Percentiles rank a stretch among this genome's conserved stretches.
Conservation (phyloP, 73 alveolate species). For the Stentor coeruleus region DNA sequence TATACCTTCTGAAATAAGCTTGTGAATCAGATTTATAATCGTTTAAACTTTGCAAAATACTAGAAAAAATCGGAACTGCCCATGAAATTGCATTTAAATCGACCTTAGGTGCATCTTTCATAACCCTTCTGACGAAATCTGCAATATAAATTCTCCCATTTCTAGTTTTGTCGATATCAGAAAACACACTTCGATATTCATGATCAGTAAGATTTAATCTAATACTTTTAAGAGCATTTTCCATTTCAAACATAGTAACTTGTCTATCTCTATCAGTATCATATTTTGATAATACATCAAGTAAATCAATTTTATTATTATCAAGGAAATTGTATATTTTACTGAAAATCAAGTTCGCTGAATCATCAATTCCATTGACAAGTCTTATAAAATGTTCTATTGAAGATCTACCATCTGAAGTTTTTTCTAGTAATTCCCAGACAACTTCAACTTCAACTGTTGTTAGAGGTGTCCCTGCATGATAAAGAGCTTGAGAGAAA, state of each 20-base stretch:
- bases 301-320: background rate
- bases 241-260: background rate
- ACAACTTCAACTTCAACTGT: background rate
- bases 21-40: background rate
- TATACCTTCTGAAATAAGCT: background rate
- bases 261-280: slow-evolving; percentile 7
- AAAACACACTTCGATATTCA: background rate
- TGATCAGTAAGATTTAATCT: background rate
- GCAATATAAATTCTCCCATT: background rate
- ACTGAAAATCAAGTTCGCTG: background rate
- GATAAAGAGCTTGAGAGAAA: slow-evolving; percentile 1
- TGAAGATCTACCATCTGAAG: slow-evolving; percentile 12
- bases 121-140: slow-evolving; percentile 3
- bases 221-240: background rate
- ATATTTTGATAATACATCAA: background rate
- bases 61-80: slow-evolving; percentile 9
- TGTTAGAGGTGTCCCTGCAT: background rate
- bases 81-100: background rate
- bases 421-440: slow-evolving; percentile 1
- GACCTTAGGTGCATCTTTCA: background rate
- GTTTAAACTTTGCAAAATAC: background rate
- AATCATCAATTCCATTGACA: background rate
- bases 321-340: background rate
- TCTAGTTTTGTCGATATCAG: background rate
- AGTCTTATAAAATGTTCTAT: slow-evolving; percentile 1